phyloP scores from a whole-genome alignment of 768 basidiomycete genomes.

The Cytidiella melzeri region DNA sequence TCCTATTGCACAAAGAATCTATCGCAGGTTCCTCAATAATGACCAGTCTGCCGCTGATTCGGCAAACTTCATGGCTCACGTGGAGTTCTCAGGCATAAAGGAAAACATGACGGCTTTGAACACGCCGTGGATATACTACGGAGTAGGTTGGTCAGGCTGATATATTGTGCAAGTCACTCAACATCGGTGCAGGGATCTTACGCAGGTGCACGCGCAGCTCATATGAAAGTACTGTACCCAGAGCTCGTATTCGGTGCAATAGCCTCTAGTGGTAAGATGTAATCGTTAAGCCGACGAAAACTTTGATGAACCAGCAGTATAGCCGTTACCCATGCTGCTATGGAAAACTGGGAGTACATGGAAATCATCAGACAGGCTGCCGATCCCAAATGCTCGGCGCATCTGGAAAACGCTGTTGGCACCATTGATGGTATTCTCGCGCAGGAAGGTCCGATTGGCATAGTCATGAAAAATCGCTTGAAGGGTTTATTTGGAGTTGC shows the following conservation, averaged over 20 bases:
- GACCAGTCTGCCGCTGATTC: constrained; percentile 87
- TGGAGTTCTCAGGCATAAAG: constrained; percentile 66
- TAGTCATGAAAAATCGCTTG: constrained; percentile 41
- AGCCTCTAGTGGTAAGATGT: constrained; percentile 66
- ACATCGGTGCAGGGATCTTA: constrained; percentile 63
- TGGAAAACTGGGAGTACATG: constrained; percentile 85
- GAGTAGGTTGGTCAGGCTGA: constrained; percentile 38
- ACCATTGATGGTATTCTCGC: constrained; percentile 59
- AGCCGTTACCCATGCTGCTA: constrained; percentile 82
- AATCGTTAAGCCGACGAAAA: neutral
- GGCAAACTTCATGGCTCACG: constrained; percentile 81
- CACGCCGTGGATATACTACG: constrained; percentile 91
- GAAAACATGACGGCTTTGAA: constrained; percentile 66
- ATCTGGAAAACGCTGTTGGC: constrained; percentile 50
- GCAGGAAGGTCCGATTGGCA: constrained; percentile 16
- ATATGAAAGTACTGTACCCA: constrained; percentile 84
- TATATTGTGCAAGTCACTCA: neutral
- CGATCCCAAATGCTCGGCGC: constrained; percentile 52
- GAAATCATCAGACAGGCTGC: constrained; percentile 72
- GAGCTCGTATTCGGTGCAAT: constrained; percentile 87
- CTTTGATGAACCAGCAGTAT: constrained; percentile 4
- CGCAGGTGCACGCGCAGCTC: constrained; percentile 89
- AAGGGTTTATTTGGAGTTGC: constrained; percentile 76
- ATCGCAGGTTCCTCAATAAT: constrained; percentile 76
- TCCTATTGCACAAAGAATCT: neutral